phyloP scores from a whole-genome alignment of 768 basidiomycete species.

The Pisolithus microcarpus region DNA sequence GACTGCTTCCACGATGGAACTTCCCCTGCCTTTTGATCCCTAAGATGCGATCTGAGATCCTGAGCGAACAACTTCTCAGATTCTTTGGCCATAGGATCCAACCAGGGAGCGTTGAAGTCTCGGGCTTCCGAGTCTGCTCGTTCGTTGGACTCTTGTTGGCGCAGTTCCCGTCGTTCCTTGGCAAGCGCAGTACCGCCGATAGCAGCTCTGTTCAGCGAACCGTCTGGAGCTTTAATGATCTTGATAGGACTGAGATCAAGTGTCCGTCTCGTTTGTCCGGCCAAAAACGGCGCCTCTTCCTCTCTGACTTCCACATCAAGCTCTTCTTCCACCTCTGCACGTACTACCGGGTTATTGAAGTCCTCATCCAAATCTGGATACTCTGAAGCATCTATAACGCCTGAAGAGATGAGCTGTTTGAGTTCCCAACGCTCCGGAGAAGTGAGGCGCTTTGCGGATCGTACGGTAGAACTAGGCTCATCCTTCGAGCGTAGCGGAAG shows the following conservation, averaged over 20 bases:
- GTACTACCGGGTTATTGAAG: constrained; percentile 64
- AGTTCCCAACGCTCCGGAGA: constrained; percentile 99
- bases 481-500: constrained; percentile 62
- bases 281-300: constrained; percentile 92
- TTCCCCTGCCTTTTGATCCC: constrained; percentile 77
- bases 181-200: constrained; percentile 89
- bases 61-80: constrained; percentile 87
- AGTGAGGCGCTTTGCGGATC: constrained; percentile 83
- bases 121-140: constrained; percentile 89
- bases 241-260: constrained; percentile 96
- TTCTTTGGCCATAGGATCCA: constrained; percentile 94
- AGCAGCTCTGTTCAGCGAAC: constrained; percentile 92
- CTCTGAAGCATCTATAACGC: constrained; percentile 85
- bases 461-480: constrained; percentile 46
- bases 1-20: constrained; percentile 87
- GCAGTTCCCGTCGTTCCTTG: constrained; percentile 89
- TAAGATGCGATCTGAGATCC: constrained; percentile 75
- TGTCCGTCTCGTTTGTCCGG: constrained; percentile 93
- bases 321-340: constrained; percentile 91
- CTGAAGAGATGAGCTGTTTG: constrained; percentile 96
- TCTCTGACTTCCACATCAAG: constrained; percentile 95
- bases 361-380: constrained; percentile 92
- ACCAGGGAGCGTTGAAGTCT: constrained; percentile 94
- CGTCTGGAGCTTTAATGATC: constrained; percentile 97
- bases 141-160: constrained; percentile 92